Base-by-base conservation (phyloP, 1,284 basidiomycete species). In the Laetiporus sulphureus region DNA sequence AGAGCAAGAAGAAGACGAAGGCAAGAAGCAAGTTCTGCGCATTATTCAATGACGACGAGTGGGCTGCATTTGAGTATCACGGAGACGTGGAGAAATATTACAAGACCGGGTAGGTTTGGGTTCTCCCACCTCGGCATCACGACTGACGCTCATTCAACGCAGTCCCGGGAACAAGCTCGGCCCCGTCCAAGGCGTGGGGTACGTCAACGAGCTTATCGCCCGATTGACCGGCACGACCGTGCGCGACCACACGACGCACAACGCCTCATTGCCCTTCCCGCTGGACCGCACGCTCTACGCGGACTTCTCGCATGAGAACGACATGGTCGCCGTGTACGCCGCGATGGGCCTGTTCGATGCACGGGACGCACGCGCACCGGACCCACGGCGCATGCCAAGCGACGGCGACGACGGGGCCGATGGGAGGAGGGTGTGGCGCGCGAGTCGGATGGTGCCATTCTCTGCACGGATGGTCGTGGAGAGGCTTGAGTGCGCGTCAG, bases 281-380 rank as follows among this genome's bases (percentile, higher is more conserved):
- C 70, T 87, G 7, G 57, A 77, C 48, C 72, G 75, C 21, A 65
- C 65, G 2, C 55, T 87, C 36, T 87, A 83, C 50, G 77, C 73
- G 16, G 88, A 91, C 59, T 90, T 91, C 59, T 80, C 84, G 15
- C 86, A 91, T 59, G 88, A 91, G 56, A 83, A 88, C 59, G 68
- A 81, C 51, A 86, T 91, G 76, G 67, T 89, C 22, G 77, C 84
- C 33, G 81, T 90, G 38, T 80, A 77, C 45, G 61, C 77, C 18
- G 83, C 86, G 1, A 57, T 91, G 35, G 85, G 87, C 12, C 65
- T 91, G 15, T 82, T 85, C 58, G 63, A 60, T 31, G 63, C 68
- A 22, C 67, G 75, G 20, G 65, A 75, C 53, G 67, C 74, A 0
- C 53, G 48, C 3, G 41, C 46, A 6, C 65, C 65, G 1, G 60